A percentile compares a stretch with the other conserved stretches of the same genome.
These are phyloP conservation scores for Epichloe uncinata DNA, from an alignment of 2,329 filamentous ascomycete species.

Conservation along the genomic window DNA sequence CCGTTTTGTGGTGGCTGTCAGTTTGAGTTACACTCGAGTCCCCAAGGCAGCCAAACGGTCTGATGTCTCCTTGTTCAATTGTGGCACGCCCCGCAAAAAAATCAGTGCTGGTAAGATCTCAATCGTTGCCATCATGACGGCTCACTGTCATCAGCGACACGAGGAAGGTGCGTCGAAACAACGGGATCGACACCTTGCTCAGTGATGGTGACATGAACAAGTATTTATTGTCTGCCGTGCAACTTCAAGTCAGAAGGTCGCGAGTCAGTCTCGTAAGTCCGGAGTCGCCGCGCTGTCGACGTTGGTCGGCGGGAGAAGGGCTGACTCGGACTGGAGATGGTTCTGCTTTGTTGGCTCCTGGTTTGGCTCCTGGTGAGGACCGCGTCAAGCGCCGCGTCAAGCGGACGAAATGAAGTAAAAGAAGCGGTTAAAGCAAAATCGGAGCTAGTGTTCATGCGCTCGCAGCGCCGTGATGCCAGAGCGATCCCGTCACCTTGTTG, in stretches of 20 bases:
- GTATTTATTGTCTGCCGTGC: background rate
- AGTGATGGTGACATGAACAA: background rate
- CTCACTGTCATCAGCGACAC: background rate
- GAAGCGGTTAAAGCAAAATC: background rate
- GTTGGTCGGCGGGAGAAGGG: background rate
- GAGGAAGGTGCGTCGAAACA: too few relatives aligned
- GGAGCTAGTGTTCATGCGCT: background rate
- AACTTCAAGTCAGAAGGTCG: background rate
- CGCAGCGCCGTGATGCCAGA: background rate
- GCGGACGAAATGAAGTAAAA: background rate
- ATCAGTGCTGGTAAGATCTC: background rate
- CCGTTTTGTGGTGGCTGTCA: constrained; percentile 1
- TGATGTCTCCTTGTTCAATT: background rate
- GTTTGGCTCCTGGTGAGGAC: too few relatives aligned
- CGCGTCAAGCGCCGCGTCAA: too few relatives aligned
- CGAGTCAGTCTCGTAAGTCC: background rate
- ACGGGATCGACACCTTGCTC: background rate
- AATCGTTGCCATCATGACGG: background rate
- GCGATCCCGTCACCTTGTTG: background rate
- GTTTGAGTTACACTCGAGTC: background rate
- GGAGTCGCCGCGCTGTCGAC: constrained; percentile 1
- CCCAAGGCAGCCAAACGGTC: background rate
- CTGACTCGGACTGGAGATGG: background rate
- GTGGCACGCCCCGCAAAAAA: background rate
- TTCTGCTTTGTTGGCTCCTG: background rate